Evolutionary conservation across 306 rosid species (phyloP), one percentile per base, ranked within the genome.

Genomic region (Sicyos baderoa): DNA sequence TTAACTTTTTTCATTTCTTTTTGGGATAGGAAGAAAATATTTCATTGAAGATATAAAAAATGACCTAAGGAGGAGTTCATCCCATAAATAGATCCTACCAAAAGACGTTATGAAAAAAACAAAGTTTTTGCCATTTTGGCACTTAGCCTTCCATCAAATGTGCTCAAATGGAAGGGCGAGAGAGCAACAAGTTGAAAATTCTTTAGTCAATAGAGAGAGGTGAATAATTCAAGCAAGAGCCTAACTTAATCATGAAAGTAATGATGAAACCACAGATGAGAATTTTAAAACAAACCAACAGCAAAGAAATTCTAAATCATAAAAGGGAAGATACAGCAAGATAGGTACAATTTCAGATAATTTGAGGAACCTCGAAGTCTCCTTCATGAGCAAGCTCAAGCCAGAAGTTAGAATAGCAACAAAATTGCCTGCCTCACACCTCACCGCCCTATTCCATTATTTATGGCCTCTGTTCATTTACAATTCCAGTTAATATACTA

Each of bases 171-270:
- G 15, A 54, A 54, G 60, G 16, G 60, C 10, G 27, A 27, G 25
- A 54, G 27, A 54, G 58, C 58, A 54, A 54, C 58, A 54, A 54
- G 58, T 54, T 54, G 27, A 17, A 54, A 54, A 19, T 54, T 54
- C 27, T 54, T 54, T 54, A 18, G 58, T 17, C 23, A 52, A 52
- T 4, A 25, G 25, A 9, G 58, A 54, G 58, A 54, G 58, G 27
- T 19, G 22, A 19, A 18, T 54, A 53, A 53, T 18, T 50, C 54
- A 50, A 54, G 2, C 1, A 54, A 54, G 29, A 19, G 60, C 60
- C 29, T 11, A 22, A 54, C 21, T 22, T 54, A 9, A 54, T 54
- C 32, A 9, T 21, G 6, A 9, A 18, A 21, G 27, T 54, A 54
- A 19, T 54, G 60, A 9, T 54, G 60, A 54, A 22, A 54, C 60